Base-by-base conservation (phyloP, 2,329 filamentous ascomycete genomes). In the Penicillium sp. region DNA sequence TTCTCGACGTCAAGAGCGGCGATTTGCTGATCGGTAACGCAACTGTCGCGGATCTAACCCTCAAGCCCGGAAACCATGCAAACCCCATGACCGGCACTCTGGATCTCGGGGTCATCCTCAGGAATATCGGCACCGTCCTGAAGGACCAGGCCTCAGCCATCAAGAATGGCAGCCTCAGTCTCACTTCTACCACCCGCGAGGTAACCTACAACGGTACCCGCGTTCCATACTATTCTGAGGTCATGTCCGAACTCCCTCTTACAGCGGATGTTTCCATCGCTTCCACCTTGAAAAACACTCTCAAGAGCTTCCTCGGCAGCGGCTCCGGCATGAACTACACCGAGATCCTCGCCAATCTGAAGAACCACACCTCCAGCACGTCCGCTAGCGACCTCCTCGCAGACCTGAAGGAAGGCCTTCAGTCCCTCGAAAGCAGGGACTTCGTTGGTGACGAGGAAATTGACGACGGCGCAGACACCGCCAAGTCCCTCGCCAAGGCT, bases 31-130 rank as follows among this genome's bases (percentile, higher is more conserved):
- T 86, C 48, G 84, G 82, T 43, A 80, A 76, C 51, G 67, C 79
- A 2, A 77, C 80, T 0, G 71, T 86, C 27, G 69, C 76, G 35
- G 70, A 84, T 62, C 72, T 86, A 33, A 71, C 77, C 9, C 72
- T 86, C 24, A 72, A 67, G n/a, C 84, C 84, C 0, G 84, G 84
- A 24, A 73, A 77, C 61, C 83, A 86, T 67, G 74, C 66, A 1
- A 70, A 80, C 50, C 75, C 79, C 2, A 77, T 86, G 65, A 76
- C 74, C 35, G 78, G 77, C 22, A 75, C 68, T 9, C 70, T 83
- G 47, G 76, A 86, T 61, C 75, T 84, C 43, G 66, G 63, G 1
- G 67, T 72, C 0, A 59, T 80, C 6, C 29, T 71, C 52, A 47
- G 61, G 1, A 67, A 75, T 41, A 56, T 75, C 5, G 44, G 54